phyloP scores from a whole-genome alignment of 768 basidiomycete species.

The Lyophyllum shimeji region DNA sequence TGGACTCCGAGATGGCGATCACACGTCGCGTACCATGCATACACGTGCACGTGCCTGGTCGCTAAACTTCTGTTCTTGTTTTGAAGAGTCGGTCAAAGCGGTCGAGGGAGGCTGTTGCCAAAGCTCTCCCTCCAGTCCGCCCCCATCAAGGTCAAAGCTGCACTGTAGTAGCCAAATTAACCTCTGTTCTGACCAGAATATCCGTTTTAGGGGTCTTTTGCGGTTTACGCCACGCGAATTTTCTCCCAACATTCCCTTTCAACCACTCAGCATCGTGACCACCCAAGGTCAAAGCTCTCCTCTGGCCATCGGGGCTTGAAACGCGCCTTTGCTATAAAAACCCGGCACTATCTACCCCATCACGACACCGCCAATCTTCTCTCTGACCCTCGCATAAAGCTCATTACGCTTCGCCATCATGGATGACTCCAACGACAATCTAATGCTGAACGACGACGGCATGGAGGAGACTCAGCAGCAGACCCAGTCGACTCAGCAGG shows the following conservation, averaged over 20 bases:
- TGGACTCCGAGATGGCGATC: not conserved
- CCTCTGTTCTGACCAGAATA: not conserved
- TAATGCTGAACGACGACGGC: constrained; percentile 21
- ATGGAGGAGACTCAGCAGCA: constrained; percentile 34
- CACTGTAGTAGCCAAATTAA: not conserved
- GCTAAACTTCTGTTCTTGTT: constrained; percentile 1
- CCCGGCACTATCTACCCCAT: not conserved
- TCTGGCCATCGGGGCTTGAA: constrained; percentile 27
- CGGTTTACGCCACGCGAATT: constrained; percentile 2
- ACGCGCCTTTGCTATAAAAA: constrained; percentile 29
- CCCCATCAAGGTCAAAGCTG: not conserved
- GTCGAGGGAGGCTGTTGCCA: not conserved
- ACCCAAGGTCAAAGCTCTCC: constrained; percentile 14
- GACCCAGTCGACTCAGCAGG: constrained; percentile 46
- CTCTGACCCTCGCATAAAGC: not conserved
- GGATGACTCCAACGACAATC: constrained; percentile 15
- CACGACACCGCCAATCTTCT: not conserved
- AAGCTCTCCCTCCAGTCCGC: not conserved
- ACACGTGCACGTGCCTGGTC: constrained; percentile 14
- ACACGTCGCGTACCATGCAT: not conserved
- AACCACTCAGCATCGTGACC: constrained; percentile 11
- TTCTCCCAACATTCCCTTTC: constrained; percentile 7
- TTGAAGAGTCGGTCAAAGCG: constrained; percentile 3
- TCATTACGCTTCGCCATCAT: constrained; percentile 14
- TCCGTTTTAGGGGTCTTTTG: constrained; percentile 2